These are phyloP conservation scores for Geoglossum cookeanum DNA, from an alignment of 2,329 filamentous ascomycete species.

Conservation along the genomic window DNA sequence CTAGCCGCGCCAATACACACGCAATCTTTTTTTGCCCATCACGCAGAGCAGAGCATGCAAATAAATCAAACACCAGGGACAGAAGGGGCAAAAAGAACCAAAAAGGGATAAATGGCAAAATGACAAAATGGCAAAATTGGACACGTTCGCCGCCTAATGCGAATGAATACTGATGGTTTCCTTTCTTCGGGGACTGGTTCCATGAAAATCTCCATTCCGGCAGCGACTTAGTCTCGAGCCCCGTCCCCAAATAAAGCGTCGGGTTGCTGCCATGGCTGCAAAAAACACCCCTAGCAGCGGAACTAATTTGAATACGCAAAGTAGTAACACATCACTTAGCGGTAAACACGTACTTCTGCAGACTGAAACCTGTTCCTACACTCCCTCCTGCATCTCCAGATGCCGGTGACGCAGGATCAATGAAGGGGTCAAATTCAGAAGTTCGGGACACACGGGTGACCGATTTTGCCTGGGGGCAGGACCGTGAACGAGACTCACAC, in stretches of 20 bases:
- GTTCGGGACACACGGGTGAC: constrained; percentile 1
- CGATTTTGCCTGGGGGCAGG: neutral
- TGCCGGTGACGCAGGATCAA: neutral
- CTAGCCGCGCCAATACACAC: neutral
- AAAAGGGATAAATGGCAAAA: neutral
- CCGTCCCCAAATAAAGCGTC: too few relatives aligned
- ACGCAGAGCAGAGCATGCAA: neutral
- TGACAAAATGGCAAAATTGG: neutral
- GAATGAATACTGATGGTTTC: too few relatives aligned
- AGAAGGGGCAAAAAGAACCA: neutral
- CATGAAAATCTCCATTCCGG: too few relatives aligned
- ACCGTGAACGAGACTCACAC: neutral
- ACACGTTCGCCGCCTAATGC: too few relatives aligned
- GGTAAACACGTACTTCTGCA: neutral
- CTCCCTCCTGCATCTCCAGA: neutral
- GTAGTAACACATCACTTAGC: neutral
- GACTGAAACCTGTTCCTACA: neutral
- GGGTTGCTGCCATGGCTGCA: too few relatives aligned
- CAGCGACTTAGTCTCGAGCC: too few relatives aligned
- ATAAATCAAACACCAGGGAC: neutral
- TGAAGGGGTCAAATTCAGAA: neutral
- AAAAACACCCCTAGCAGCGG: too few relatives aligned
- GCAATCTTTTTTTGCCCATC: neutral
- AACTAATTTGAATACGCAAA: neutral
- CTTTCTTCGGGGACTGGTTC: too few relatives aligned